Conservation (phyloP, 345 rosid genomes). For the Salix dunnii region DNA sequence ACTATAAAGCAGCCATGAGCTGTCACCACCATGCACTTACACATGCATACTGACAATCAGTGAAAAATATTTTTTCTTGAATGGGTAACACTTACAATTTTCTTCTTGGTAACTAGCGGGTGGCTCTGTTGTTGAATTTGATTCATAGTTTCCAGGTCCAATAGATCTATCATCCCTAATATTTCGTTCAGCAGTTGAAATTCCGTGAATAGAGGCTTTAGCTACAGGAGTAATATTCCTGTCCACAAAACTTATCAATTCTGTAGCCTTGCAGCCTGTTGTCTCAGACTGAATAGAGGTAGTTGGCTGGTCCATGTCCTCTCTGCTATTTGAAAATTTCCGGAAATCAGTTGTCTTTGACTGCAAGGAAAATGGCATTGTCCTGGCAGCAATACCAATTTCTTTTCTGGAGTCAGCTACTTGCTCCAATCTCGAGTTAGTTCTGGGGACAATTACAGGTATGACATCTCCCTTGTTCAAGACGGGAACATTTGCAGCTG, state of each 20-base stretch:
- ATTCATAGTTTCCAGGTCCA: constrained; percentile 42
- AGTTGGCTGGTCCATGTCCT: constrained; percentile 53
- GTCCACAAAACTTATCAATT: constrained; percentile 37
- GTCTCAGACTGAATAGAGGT: constrained; percentile 38
- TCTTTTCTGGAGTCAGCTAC: constrained; percentile 72
- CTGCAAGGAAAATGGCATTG: constrained; percentile 97
- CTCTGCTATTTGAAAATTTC: constrained; percentile 56
- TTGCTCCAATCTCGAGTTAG: constrained; percentile 55
- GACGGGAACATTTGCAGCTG: constrained; percentile 41
- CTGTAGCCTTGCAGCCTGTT: constrained; percentile 42
- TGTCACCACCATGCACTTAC: not conserved
- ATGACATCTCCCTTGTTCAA: constrained; percentile 60
- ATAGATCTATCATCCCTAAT: constrained; percentile 50
- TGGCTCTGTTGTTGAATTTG: constrained; percentile 47
- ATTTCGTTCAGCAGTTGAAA: constrained; percentile 50
- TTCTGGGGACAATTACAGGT: constrained; percentile 87
- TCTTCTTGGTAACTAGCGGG: constrained; percentile 54
- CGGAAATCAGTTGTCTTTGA: constrained; percentile 58
- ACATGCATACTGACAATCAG: not conserved
- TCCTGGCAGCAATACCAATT: constrained; percentile 68
- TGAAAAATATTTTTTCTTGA: not conserved
- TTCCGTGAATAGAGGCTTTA: constrained; percentile 46
- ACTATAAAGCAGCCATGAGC: not conserved
- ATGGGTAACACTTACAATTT: constrained; percentile 46
- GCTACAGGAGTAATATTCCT: constrained; percentile 39